Conservation (phyloP, 208 protist genomes). For the Tritrichomonas foetus region DNA sequence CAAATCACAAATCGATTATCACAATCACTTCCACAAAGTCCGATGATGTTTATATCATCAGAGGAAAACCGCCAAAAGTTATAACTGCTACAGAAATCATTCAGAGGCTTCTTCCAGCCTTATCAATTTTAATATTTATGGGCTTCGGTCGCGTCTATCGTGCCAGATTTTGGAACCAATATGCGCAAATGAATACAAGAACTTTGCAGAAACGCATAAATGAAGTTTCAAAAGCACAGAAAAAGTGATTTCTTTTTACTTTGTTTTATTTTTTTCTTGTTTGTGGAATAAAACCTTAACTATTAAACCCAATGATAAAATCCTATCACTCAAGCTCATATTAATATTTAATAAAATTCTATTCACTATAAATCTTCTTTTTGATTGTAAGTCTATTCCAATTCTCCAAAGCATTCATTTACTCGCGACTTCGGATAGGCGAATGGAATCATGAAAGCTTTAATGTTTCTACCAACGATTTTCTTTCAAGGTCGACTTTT, state of each 20-base stretch:
- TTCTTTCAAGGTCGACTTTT: too few species aligned
- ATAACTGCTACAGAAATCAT: neutral
- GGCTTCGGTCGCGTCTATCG: neutral
- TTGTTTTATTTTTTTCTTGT: too few species aligned
- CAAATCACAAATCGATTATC: neutral
- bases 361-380: too few species aligned
- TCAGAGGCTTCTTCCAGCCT: neutral
- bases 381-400: too few species aligned
- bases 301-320: too few species aligned
- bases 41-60: neutral
- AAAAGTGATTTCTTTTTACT: neutral
- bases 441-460: too few species aligned
- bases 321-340: too few species aligned
- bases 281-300: too few species aligned
- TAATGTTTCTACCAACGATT: too few species aligned
- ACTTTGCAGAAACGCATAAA: neutral
- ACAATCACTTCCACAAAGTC: neutral
- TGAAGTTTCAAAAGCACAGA: neutral
- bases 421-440: too few species aligned
- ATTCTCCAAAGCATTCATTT: too few species aligned
- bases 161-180: neutral
- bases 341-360: too few species aligned
- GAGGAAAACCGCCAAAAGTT: neutral
- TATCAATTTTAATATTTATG: neutral
- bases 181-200: neutral